Conservation (phyloP, 352 stramenopile genomes). For the Phytophthora melonis region DNA sequence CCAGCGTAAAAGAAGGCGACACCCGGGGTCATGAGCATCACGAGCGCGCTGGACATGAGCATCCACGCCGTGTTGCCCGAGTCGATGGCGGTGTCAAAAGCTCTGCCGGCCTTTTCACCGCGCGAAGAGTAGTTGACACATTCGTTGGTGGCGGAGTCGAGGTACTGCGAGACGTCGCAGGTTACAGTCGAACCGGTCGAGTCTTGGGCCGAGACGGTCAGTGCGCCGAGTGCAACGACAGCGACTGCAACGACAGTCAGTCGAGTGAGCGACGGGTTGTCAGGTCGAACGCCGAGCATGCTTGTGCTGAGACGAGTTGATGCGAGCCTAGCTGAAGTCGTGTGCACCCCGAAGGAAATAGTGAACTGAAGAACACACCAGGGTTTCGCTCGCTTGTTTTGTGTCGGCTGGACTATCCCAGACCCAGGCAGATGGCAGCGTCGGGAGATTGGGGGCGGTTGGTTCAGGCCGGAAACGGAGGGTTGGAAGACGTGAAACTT, state of each 20-base stretch:
- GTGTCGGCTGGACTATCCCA: slow-evolving; percentile 5
- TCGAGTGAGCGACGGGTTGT: slow-evolving; percentile 6
- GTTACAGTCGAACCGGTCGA: slow-evolving; percentile 32
- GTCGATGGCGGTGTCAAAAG: slow-evolving; percentile 47
- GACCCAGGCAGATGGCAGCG: neutral
- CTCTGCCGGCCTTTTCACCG: slow-evolving; percentile 43
- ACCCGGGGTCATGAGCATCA: slow-evolving; percentile 82
- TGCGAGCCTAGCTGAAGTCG: neutral
- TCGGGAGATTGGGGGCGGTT: slow-evolving; percentile 2
- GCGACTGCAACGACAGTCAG: slow-evolving; percentile 1
- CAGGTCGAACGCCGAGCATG: slow-evolving; percentile 15
- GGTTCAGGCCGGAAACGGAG: neutral
- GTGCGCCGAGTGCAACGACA: slow-evolving; percentile 23
- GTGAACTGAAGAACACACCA: neutral
- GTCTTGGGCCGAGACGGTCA: slow-evolving; percentile 41
- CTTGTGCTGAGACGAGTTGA: neutral
- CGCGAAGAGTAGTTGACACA: slow-evolving; percentile 51
- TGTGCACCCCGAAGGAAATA: slow-evolving; percentile 12
- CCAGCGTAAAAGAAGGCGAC: slow-evolving; percentile 87
- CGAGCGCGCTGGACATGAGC: slow-evolving; percentile 60
- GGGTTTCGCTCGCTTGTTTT: neutral
- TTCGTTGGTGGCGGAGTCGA: slow-evolving; percentile 43
- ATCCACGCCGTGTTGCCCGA: slow-evolving; percentile 79
- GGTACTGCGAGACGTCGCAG: slow-evolving; percentile 50
- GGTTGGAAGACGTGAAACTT: slow-evolving; percentile 3